Evolutionary conservation across 1,139 yeast genomes (phyloP).

Genomic region (Taphrina confusa): DNA sequence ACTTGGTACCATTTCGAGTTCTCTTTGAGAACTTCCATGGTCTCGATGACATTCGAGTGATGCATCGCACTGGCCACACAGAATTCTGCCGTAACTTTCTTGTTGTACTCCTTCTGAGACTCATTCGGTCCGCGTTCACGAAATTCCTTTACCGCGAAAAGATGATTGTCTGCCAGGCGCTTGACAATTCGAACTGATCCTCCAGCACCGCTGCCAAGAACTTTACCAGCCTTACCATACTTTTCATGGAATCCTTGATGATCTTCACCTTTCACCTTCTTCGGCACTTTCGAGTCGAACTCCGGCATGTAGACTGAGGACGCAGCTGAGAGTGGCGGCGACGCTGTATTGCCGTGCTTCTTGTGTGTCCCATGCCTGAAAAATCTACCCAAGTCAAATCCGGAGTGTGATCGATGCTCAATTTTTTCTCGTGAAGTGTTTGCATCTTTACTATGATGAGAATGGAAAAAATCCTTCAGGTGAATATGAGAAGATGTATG

Average conservation of each 20-base stretch:
- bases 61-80: constrained; percentile 94
- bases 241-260: constrained; percentile 62
- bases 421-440: constrained; percentile 14
- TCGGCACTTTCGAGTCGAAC: constrained; percentile 31
- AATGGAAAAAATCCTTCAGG: constrained; percentile 29
- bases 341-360: constrained; percentile 12
- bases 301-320: constrained; percentile 34
- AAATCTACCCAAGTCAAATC: constrained; percentile 31
- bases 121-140: constrained; percentile 83
- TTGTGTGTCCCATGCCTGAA: constrained; percentile 23
- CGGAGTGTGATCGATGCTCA: constrained; percentile 30
- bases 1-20: constrained; percentile 85
- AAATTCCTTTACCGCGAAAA: constrained; percentile 96
- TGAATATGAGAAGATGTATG: constrained; percentile 30
- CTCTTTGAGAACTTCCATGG: constrained; percentile 87
- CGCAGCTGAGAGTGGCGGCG: constrained; percentile 8
- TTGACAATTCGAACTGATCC: constrained; percentile 88
- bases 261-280: constrained; percentile 40
- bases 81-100: constrained; percentile 95
- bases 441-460: constrained; percentile 13
- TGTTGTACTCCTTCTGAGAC: constrained; percentile 81
- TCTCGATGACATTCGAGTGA: constrained; percentile 91
- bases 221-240: constrained; percentile 86
- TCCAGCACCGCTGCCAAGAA: constrained; percentile 96
- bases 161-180: constrained; percentile 74